Percentiles rank a stretch among this genome's conserved stretches.
These are phyloP conservation scores for Liriodendron chinense DNA, from an alignment of 164 flowering plant genomes.

Conservation along the genomic window DNA sequence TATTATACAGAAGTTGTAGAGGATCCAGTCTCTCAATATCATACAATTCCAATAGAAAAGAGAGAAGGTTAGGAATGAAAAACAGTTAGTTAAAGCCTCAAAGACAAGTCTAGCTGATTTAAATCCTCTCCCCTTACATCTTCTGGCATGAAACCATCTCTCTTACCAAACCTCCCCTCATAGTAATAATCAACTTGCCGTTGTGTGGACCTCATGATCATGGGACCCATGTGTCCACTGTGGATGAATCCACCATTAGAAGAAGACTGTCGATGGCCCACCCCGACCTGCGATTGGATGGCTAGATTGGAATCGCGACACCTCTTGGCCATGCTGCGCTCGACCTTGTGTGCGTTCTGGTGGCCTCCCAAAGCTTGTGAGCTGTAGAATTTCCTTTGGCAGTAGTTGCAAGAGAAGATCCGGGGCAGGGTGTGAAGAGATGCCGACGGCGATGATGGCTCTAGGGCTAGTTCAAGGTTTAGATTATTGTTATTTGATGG, in stretches of 20 bases:
- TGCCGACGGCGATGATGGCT: not conserved
- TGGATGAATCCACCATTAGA: not conserved
- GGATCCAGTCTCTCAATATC: not conserved
- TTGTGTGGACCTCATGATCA: not conserved
- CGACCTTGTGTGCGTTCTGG: constrained; percentile 74
- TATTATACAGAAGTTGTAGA: no score
- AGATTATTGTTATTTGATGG: not conserved
- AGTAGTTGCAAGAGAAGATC: constrained; percentile 71
- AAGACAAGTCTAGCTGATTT: not conserved
- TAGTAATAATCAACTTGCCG: not conserved
- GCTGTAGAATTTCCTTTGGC: constrained; percentile 72
- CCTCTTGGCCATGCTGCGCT: constrained; percentile 62
- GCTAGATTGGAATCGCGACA: constrained; percentile 23
- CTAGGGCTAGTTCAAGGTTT: not conserved
- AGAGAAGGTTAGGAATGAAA: not conserved
- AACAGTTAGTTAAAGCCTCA: not conserved
- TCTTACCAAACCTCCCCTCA: not conserved
- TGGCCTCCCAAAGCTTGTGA: constrained; percentile 80
- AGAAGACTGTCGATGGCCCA: constrained; percentile 20
- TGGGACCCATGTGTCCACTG: not conserved
- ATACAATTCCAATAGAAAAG: not conserved
- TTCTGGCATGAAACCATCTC: not conserved
- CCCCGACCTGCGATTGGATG: constrained; percentile 1
- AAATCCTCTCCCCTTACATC: not conserved
- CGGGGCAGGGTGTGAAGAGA: constrained; percentile 18